Percentiles rank a stretch among this genome's conserved stretches.
Conservation (phyloP, 164 flowering plant species). For the Berberis thunbergii region DNA sequence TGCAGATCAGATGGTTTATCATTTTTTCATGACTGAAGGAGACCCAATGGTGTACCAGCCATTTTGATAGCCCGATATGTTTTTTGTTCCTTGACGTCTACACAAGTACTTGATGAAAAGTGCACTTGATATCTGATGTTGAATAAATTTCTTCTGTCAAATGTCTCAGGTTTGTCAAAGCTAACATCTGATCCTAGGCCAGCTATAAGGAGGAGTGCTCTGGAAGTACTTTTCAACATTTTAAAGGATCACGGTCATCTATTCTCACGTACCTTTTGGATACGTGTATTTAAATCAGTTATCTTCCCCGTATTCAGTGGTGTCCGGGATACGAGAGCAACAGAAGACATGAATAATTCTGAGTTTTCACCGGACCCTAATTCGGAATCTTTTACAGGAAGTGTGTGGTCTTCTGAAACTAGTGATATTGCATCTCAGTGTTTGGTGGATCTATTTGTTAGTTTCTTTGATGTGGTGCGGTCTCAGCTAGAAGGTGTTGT, state of each 20-base stretch:
- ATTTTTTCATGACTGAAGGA: too few species aligned
- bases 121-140: too few species aligned
- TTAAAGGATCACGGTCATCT: slow-evolving; percentile 95
- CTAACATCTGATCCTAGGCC: slow-evolving; percentile 85
- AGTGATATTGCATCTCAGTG: slow-evolving; percentile 61
- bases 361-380: slow-evolving; percentile 18
- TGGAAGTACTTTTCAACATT: slow-evolving; percentile 94
- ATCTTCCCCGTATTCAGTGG: slow-evolving; percentile 59
- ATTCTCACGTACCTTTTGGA: slow-evolving; percentile 75
- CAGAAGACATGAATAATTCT: slow-evolving; percentile 17
- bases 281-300: slow-evolving; percentile 47
- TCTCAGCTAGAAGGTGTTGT: slow-evolving; percentile 55
- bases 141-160: background rate
- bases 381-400: slow-evolving; percentile 32
- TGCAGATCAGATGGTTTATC: too few species aligned
- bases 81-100: background rate
- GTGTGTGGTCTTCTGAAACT: slow-evolving; percentile 75
- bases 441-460: slow-evolving; percentile 67
- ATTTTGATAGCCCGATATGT: too few species aligned
- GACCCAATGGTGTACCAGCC: too few species aligned
- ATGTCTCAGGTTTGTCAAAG: slow-evolving; percentile 78
- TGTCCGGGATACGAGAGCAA: slow-evolving; percentile 22
- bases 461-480: slow-evolving; percentile 53
- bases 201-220: slow-evolving; percentile 77
- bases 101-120: background rate